Evolutionary conservation across 164 flowering plant genomes (phyloP), one percentile per base, ranked within the genome.

Genomic region (Vitis amurensis): DNA sequence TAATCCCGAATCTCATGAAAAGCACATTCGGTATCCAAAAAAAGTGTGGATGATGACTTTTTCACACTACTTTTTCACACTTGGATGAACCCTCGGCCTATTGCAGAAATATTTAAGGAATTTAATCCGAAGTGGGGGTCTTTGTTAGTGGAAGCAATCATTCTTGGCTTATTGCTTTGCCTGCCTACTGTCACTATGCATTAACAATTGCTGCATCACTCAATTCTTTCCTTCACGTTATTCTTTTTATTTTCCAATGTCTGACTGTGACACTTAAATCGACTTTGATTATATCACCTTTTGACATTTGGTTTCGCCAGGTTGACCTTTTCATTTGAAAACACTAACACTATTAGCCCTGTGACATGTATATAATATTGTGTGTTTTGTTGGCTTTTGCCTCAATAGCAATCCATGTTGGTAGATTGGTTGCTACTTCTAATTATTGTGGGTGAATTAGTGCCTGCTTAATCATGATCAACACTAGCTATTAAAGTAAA

Each of bases 401-500:
- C 17, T 52, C 55, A 17, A 13, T n/a, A 53, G 19, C 61, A 56
- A 31, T 63, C 13, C 44, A 30, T 71, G 63, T 16, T 58, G 49
- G 59, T 14, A 19, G 23, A 15, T 9, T 64, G 57, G 17, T 55
- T 64, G 53, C 59, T 31, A 15, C 49, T 56, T 58, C 59, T 44
- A 64, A 58, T 63, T 53, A 37, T 68, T 58, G 29, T 31, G 50
- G 3, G 44, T 37, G 44, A 6, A 10, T 68, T 50, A 74, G 66
- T 74, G 68, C 64, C 55, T 31, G 52, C 49, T 59, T 74, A 74
- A 74, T 74, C 69, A 69, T 69, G 65, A 50, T 17, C n/a, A 57
- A 37, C 64, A 68, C 27, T 60, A 60, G 58, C 59, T 15, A 55
- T 23, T 29, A 50, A 27, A 50, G 15, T 27, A 44, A 0, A 59